Evolutionary conservation across 148 eudicot genomes (phyloP), one percentile per base, ranked within the genome.

Genomic region (Rhododendron molle): DNA sequence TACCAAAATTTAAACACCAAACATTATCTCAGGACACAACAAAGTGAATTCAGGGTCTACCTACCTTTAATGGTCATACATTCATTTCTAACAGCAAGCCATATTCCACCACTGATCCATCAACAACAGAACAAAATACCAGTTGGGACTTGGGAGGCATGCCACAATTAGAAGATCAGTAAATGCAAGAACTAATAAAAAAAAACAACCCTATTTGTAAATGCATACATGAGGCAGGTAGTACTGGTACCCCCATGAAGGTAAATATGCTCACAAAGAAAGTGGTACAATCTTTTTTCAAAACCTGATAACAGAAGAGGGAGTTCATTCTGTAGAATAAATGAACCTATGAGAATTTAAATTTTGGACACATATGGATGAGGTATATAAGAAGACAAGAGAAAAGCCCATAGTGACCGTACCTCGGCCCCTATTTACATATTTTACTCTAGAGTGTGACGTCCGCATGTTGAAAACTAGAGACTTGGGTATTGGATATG

Each of bases 1-100:
- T 30, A 78, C 38, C 81, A 84, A 23, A 56, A 50, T 83, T 76
- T 65, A 12, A 54, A 84, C 52, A 78, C 32, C 50, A 80, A 36
- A 80, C 32, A 3, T 30, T 13, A 16, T 80, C 14, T 16, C 60
- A 46, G 15, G 43, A 80, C 43, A 49, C 15, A 30, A 80, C 32
- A 28, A n/a, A 13, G 28, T 47, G 30, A 47, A 47, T 78, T 46
- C 36, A 10, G n/a, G 20, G 36, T 49, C 81, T n/a, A 49, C 38
- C 32, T 5, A 47, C 12, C 13, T 49, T 28, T 13, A 49, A 47
- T 49, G 23, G 62, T 79, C 32, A 47, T 14, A 28, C 52, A 49
- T 26, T 26, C 34, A 49, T 79, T 47, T 11, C 38, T 26, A 44
- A 46, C 12, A 49, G 38, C 60, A 52, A 79, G 58, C 58, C 38